Percentiles rank a stretch among this genome's conserved stretches.
Conservation (phyloP, 371 early-diverging fungal species). For the Zancudomyces culisetae region DNA sequence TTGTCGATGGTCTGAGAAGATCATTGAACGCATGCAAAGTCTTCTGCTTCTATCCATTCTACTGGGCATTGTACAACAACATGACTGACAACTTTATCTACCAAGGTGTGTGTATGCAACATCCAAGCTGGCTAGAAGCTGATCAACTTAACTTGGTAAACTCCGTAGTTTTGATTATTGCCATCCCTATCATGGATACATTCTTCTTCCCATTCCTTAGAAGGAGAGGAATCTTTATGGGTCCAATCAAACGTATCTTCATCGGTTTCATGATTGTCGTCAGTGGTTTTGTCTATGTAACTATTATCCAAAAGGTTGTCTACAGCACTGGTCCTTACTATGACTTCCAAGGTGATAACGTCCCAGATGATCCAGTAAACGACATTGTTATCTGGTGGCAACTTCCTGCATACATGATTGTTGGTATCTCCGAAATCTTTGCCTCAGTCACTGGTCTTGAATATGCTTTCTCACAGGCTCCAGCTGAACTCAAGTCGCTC, state of each 20-base stretch:
- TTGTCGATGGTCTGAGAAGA: constrained; percentile 41
- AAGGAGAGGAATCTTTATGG: constrained; percentile 33
- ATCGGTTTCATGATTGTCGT: constrained; percentile 45
- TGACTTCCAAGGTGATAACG: constrained; percentile 19
- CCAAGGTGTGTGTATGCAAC: constrained; percentile 42
- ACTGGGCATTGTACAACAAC: constrained; percentile 56
- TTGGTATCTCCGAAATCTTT: constrained; percentile 9
- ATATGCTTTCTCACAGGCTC: constrained; percentile 57
- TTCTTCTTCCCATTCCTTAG: constrained; percentile 42
- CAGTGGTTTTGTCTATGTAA: constrained; percentile 39
- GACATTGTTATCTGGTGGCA: constrained; percentile 41
- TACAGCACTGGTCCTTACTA: constrained; percentile 37
- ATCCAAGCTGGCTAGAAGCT: constrained; percentile 36
- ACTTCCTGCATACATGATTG: constrained; percentile 7
- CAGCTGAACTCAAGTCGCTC: constrained; percentile 51
- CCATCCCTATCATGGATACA: constrained; percentile 49
- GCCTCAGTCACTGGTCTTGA: constrained; percentile 44
- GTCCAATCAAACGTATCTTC: constrained; percentile 47
- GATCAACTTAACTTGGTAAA: constrained; percentile 34
- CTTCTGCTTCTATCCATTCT: constrained; percentile 51
- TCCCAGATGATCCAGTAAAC: constrained; percentile 11
- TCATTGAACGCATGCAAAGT: constrained; percentile 45
- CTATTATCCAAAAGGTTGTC: constrained; percentile 41
- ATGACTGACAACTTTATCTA: constrained; percentile 53
- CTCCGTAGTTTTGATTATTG: constrained; percentile 39